Evolutionary conservation across 164 flowering plant genomes (phyloP).

Genomic region (Kingdonia uniflora): DNA sequence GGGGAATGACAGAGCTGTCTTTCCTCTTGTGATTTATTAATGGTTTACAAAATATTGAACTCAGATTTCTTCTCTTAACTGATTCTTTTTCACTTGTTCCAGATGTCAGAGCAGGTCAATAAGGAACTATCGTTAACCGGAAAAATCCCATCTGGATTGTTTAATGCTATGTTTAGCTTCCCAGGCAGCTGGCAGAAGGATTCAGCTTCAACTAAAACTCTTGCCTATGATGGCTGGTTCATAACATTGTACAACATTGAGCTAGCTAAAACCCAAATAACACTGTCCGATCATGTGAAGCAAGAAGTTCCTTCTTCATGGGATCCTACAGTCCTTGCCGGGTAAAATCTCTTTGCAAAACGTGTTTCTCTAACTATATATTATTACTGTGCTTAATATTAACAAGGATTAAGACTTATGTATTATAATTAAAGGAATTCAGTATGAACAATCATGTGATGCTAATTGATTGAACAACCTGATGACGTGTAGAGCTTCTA

Average conservation of each 20-base stretch:
- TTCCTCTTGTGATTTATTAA: too few species aligned
- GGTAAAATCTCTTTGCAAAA: conserved; percentile 31
- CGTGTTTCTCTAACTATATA: not conserved
- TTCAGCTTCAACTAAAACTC: conserved; percentile 46
- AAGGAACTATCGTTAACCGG: conserved; percentile 57
- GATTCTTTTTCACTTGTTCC: not conserved
- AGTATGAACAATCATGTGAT: too few species aligned
- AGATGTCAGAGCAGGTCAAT: conserved; percentile 92
- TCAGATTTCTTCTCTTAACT: not conserved
- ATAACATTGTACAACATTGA: conserved; percentile 61
- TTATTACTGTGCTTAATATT: too few species aligned
- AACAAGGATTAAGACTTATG: too few species aligned
- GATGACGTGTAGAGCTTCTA: too few species aligned
- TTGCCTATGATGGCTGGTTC: conserved; percentile 84
- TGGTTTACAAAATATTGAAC: too few species aligned
- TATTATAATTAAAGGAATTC: too few species aligned
- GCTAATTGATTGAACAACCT: too few species aligned
- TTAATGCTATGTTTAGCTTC: conserved; percentile 63
- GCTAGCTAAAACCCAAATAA: conserved; percentile 47
- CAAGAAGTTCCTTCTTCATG: conserved; percentile 69
- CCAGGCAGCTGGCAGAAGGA: conserved; percentile 76
- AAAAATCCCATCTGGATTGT: conserved; percentile 69
- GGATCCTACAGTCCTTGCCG: conserved; percentile 83
- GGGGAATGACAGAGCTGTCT: too few species aligned
- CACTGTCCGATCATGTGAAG: conserved; percentile 45